These are phyloP conservation scores for Malassezia yamatoensis DNA, from an alignment of 1,284 basidiomycete genomes.

Conservation along the genomic window DNA sequence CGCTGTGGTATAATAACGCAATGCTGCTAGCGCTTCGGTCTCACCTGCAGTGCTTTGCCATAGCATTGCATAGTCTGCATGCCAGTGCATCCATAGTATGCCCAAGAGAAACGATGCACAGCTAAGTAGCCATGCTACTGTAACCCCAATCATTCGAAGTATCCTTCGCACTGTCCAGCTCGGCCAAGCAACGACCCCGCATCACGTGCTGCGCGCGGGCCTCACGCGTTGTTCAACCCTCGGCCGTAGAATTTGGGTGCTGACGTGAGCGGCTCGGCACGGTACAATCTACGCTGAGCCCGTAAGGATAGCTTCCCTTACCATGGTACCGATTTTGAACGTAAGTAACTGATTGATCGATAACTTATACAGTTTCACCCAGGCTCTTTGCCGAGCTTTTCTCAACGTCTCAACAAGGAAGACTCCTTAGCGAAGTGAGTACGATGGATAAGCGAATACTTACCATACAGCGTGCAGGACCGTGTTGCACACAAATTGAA, in stretches of 20 bases:
- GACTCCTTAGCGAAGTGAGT: slow-evolving; percentile 33
- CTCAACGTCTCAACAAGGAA: slow-evolving; percentile 37
- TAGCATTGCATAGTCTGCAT: slow-evolving; percentile 42
- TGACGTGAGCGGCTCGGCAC: neutral
- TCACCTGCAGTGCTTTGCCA: slow-evolving; percentile 40
- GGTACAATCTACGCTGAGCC: slow-evolving; percentile 1
- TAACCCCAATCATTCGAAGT: slow-evolving; percentile 22
- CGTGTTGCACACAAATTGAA: slow-evolving; percentile 39
- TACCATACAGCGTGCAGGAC: slow-evolving; percentile 22
- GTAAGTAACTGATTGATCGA: slow-evolving; percentile 17
- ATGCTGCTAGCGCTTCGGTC: slow-evolving; percentile 31
- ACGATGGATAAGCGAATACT: neutral
- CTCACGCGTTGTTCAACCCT: neutral
- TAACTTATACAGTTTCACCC: slow-evolving; percentile 33
- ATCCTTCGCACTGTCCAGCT: too few species aligned
- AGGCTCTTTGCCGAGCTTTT: slow-evolving; percentile 39
- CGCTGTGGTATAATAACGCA: slow-evolving; percentile 39
- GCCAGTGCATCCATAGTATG: slow-evolving; percentile 45
- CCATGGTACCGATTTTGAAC: slow-evolving; percentile 41
- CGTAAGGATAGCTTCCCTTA: neutral
- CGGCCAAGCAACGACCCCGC: too few species aligned
- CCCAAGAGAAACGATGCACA: slow-evolving; percentile 37
- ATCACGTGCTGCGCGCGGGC: slow-evolving; percentile 4
- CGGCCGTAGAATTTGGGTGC: neutral
- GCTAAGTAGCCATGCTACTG: slow-evolving; percentile 22